Evolutionary conservation across 1,139 yeast genomes (phyloP), one percentile per base, ranked within the genome.

Genomic region (Debaryomyces fabryi): DNA sequence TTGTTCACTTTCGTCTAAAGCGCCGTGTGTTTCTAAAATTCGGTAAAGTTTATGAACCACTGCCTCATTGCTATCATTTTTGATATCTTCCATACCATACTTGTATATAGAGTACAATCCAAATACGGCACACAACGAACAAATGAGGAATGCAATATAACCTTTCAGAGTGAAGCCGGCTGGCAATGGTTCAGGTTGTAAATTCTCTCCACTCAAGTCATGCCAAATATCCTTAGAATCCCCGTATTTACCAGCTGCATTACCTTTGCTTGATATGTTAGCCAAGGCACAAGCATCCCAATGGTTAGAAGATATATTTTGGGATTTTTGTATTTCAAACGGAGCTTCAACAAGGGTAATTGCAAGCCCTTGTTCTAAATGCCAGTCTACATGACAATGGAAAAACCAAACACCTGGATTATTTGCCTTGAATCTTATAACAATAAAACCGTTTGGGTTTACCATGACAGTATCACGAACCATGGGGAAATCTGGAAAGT

Each of bases 151-250:
- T 10, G 98, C 98, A 50, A 92, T 86, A 60, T 87, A 85, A 66
- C 98, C 99, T 59, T 86, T 85, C 41, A 86, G 80, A 39, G 98
- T 92, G 79, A 93, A 92, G 4, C 97, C 97, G 36, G 75, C 63
- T 36, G 98, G 98, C 60, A 93, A 78, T 32, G 75, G 68, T 48
- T 71, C 69, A 18, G 59, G 73, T 68, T 92, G 97, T 37, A 76
- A 70, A 59, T 85, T 85, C 70, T 89, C 85, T 46, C 96, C 96
- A 1, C 73, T 60, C 56, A 93, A 77, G 66, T 92, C 83, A 41
- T 81, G 59, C 73, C 78, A 85, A 64, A 88, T 76, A 2, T 62
- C 69, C 39, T 76, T 62, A 15, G 64, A 42, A 7, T 53, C 52
- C 6, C 67, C 67, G 46, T 37, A 55, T 70, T 87, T 86, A 42